Conservation (phyloP, 768 basidiomycete species). For the Lentinula sp. region DNA sequence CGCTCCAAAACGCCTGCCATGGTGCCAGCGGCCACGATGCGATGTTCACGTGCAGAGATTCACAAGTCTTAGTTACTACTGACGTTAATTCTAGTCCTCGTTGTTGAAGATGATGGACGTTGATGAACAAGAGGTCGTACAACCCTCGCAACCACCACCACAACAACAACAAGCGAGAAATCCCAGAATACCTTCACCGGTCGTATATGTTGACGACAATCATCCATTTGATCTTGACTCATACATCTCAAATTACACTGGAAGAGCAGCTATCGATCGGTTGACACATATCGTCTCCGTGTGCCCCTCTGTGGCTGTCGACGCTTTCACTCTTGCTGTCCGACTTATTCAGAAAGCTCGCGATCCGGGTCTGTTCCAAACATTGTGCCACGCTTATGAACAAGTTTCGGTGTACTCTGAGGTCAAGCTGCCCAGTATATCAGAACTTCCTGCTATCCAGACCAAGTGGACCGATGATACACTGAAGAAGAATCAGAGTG, state of each 20-base stretch:
- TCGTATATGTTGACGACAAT: constrained; percentile 60
- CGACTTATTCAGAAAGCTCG: constrained; percentile 60
- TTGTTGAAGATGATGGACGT: constrained; percentile 5
- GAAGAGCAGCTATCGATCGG: constrained; percentile 72
- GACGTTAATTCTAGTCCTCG: too few species aligned
- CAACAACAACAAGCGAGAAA: constrained; percentile 9
- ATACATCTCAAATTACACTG: constrained; percentile 71
- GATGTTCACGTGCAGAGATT: background rate
- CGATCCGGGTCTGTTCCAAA: constrained; percentile 58
- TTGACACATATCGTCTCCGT: constrained; percentile 59
- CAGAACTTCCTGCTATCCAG: constrained; percentile 51
- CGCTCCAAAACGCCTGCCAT: too few species aligned
- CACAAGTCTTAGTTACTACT: background rate
- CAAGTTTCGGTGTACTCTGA: constrained; percentile 27
- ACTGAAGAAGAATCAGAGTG: constrained; percentile 59
- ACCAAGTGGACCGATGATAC: constrained; percentile 70
- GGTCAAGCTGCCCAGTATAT: constrained; percentile 34
- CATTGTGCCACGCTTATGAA: constrained; percentile 50
- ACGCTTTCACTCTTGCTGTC: constrained; percentile 65
- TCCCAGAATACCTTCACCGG: constrained; percentile 5
- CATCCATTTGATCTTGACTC: constrained; percentile 88
- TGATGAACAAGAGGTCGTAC: background rate
- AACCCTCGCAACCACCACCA: constrained; percentile 8
- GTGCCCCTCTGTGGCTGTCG: constrained; percentile 65
- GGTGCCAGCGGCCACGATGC: too few species aligned